Percentiles rank a stretch among this genome's conserved stretches.
phyloP scores from a whole-genome alignment of 805 yeast species.

The Middelhovenomyces tepae region DNA sequence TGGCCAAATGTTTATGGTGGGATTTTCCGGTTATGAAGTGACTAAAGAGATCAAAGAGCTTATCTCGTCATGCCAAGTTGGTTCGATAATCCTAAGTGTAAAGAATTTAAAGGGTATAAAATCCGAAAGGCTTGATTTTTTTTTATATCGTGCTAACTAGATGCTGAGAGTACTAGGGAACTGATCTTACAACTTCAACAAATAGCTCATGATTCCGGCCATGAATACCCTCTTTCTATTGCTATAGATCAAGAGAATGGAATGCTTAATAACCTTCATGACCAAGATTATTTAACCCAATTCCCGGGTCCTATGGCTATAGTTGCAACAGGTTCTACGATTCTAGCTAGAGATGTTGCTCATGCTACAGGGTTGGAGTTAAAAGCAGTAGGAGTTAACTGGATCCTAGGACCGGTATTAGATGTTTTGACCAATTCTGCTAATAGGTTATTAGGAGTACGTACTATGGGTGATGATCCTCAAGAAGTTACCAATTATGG shows the following conservation, averaged over 20 bases:
- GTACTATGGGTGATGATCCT: constrained; percentile 53
- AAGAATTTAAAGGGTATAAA: constrained; percentile 35
- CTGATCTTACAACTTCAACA: constrained; percentile 46
- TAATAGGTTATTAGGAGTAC: constrained; percentile 49
- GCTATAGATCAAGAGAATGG: constrained; percentile 60
- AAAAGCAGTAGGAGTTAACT: constrained; percentile 45
- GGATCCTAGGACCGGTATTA: constrained; percentile 52
- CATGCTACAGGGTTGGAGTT: constrained; percentile 48
- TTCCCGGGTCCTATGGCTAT: constrained; percentile 61
- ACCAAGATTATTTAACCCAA: constrained; percentile 42
- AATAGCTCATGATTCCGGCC: constrained; percentile 43
- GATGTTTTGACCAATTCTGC: constrained; percentile 51
- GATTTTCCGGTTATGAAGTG: constrained; percentile 48
- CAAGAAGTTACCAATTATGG: constrained; percentile 51
- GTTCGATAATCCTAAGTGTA: constrained; percentile 42
- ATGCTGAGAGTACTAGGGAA: constrained; percentile 40
- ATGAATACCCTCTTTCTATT: constrained; percentile 44
- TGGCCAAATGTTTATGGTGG: constrained; percentile 52
- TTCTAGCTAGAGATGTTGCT: constrained; percentile 42
- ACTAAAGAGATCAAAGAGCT: constrained; percentile 45
- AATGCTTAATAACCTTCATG: constrained; percentile 50
- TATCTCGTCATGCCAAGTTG: constrained; percentile 42
- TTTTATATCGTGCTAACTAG: constrained; percentile 10
- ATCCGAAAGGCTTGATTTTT: not conserved
- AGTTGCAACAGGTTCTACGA: constrained; percentile 44